Evolutionary conservation across 2,329 filamentous ascomycete genomes (phyloP).

Genomic region (Hymenoscyphus infarciens): DNA sequence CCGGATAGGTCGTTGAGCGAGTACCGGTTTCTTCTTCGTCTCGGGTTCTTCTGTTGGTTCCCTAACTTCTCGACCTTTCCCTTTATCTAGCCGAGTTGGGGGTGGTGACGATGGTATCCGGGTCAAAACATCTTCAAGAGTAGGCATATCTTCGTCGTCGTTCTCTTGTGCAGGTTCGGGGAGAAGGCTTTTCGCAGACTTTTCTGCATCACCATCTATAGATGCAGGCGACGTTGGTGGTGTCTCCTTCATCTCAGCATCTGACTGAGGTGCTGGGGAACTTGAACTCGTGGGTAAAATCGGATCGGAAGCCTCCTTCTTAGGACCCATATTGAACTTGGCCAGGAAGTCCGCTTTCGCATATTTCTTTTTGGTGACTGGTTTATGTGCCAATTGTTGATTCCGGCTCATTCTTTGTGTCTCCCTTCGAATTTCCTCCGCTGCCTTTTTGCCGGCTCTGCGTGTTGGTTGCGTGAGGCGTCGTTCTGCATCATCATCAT

Average conservation of each 20-base stretch:
- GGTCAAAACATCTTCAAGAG: slow-evolving; percentile 20
- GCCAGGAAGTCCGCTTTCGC: slow-evolving; percentile 79
- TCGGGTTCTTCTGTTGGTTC: slow-evolving; percentile 20
- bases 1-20: slow-evolving; percentile 36
- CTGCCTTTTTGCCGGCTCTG: slow-evolving; percentile 89
- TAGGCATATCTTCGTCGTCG: slow-evolving; percentile 19
- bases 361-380: slow-evolving; percentile 88
- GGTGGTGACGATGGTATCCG: slow-evolving; percentile 18
- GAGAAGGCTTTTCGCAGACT: slow-evolving; percentile 20
- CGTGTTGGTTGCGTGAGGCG: slow-evolving; percentile 71
- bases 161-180: not conserved
- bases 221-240: slow-evolving; percentile 68
- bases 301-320: slow-evolving; percentile 34
- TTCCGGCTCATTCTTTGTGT: slow-evolving; percentile 87
- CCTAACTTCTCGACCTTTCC: slow-evolving; percentile 55
- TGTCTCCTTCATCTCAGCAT: slow-evolving; percentile 55
- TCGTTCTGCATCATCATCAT: slow-evolving; percentile 61
- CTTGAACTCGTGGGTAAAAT: slow-evolving; percentile 53
- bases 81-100: slow-evolving; percentile 46
- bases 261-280: slow-evolving; percentile 43
- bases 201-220: slow-evolving; percentile 31
- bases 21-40: slow-evolving; percentile 23
- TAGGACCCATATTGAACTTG: slow-evolving; percentile 69
- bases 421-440: slow-evolving; percentile 93
- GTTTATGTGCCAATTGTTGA: slow-evolving; percentile 87